Evolutionary conservation across 192 early-diverging fungal genomes (phyloP).

Genomic region (Geranomyces variabilis): DNA sequence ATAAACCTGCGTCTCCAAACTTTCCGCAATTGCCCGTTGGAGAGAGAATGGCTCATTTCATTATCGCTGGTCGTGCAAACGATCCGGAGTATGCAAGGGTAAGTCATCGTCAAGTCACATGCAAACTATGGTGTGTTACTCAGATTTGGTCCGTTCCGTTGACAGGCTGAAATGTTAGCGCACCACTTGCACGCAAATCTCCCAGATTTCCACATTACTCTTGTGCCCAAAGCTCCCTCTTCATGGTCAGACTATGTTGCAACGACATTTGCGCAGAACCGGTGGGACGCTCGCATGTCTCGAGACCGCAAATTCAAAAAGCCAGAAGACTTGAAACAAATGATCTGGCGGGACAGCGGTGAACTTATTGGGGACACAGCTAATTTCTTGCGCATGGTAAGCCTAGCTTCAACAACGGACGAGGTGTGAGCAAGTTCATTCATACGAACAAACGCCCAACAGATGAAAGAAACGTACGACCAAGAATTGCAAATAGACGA

Average conservation of each 20-base stretch:
- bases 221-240: slow-evolving; percentile 14
- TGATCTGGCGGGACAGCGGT: slow-evolving; percentile 32
- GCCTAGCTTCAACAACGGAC: background rate
- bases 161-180: slow-evolving; percentile 26
- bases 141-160: background rate
- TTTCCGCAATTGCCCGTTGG: no score
- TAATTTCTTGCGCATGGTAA: slow-evolving; percentile 26
- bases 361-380: slow-evolving; percentile 27
- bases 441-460: background rate
- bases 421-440: background rate
- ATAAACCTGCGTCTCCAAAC: no score
- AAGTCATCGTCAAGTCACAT: background rate
- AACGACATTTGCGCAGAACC: slow-evolving; percentile 2
- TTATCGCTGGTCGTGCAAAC: slow-evolving; percentile 31
- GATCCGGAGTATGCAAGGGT: slow-evolving; percentile 28
- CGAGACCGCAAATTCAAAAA: slow-evolving; percentile 22
- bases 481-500: slow-evolving; percentile 18
- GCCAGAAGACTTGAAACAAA: slow-evolving; percentile 11
- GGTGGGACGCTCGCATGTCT: slow-evolving; percentile 25
- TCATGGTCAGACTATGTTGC: slow-evolving; percentile 11
- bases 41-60: slow-evolving; percentile 25
- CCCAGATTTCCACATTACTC: slow-evolving; percentile 22
- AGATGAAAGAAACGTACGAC: slow-evolving; percentile 27
- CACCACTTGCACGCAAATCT: slow-evolving; percentile 33
- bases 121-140: background rate